These are phyloP conservation scores for Nannizziopsis arthrosporioides DNA, from an alignment of 2,329 filamentous ascomycete genomes.

Conservation along the genomic window DNA sequence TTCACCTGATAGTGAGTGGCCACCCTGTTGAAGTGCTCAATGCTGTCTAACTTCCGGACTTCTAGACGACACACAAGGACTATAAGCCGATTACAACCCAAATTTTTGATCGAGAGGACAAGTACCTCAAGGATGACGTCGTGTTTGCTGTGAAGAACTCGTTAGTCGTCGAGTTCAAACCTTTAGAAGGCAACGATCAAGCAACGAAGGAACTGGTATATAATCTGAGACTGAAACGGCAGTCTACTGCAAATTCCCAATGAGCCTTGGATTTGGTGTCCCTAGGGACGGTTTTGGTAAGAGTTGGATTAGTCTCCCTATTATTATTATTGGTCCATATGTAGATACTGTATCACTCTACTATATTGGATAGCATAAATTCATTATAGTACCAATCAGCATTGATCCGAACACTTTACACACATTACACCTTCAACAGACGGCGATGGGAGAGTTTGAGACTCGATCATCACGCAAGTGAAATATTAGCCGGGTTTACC, in stretches of 20 bases:
- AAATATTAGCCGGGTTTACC: no score
- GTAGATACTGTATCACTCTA: not conserved
- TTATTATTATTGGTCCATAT: not conserved
- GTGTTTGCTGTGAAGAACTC: conserved; percentile 51
- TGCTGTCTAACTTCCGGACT: conserved; percentile 4
- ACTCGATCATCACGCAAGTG: no score
- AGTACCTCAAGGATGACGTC: conserved; percentile 49
- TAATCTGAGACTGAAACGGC: conserved; percentile 22
- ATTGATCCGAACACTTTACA: no score
- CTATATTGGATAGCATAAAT: not conserved
- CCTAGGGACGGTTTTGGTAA: not conserved
- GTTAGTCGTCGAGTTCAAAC: conserved; percentile 46
- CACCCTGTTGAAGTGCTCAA: not conserved
- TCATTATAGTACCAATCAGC: no score
- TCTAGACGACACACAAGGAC: conserved; percentile 6
- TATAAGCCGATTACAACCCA: conserved; percentile 54
- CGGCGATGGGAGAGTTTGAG: no score
- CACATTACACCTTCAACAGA: no score
- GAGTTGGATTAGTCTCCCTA: not conserved
- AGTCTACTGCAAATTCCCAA: not conserved
- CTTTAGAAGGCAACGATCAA: conserved; percentile 40
- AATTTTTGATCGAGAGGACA: conserved; percentile 58
- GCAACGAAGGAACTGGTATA: conserved; percentile 45
- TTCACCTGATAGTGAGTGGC: conserved; percentile 46
- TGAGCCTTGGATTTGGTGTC: not conserved